A percentile compares a stretch with the other conserved stretches of the same genome.
phyloP scores from a whole-genome alignment of 1,139 yeast species.

The Debaryomyces nepalensis region DNA sequence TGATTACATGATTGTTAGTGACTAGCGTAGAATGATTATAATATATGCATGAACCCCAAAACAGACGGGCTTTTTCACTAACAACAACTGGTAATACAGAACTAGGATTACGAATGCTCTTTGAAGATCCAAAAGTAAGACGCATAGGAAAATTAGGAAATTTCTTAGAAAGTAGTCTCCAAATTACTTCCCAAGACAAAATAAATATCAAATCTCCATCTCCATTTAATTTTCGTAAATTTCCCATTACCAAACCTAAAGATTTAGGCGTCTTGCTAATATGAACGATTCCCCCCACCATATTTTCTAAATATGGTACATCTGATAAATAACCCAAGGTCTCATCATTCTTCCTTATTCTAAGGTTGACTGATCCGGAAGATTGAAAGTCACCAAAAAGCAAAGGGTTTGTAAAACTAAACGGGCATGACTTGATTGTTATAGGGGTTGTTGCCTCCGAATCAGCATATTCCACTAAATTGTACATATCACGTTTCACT shows the following conservation, averaged over 20 bases:
- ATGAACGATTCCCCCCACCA: conserved; percentile 61
- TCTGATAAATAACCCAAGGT: conserved; percentile 50
- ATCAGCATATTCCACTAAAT: conserved; percentile 11
- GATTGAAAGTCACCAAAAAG: conserved; percentile 54
- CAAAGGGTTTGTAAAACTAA: conserved; percentile 61
- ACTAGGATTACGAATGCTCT: not conserved
- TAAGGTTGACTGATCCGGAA: conserved; percentile 49
- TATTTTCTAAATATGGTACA: conserved; percentile 62
- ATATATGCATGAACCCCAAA: conserved; percentile 45
- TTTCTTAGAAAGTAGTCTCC: conserved; percentile 9
- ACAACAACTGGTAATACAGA: conserved; percentile 25
- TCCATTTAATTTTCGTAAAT: conserved; percentile 54
- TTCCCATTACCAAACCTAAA: conserved; percentile 60
- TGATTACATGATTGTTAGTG: conserved; percentile 44
- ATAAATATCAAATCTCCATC: conserved; percentile 63
- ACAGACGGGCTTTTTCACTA: conserved; percentile 14
- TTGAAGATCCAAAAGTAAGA: not conserved
- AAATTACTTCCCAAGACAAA: conserved; percentile 49
- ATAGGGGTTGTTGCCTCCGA: conserved; percentile 21
- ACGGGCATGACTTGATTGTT: conserved; percentile 52
- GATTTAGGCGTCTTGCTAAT: conserved; percentile 19
- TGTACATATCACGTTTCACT: not conserved
- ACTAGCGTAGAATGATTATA: conserved; percentile 32
- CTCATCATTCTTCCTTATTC: conserved; percentile 20
- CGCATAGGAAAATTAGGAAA: not conserved